A percentile compares a stretch with the other conserved stretches of the same genome.
These are phyloP conservation scores for Polytrichum formosum DNA, from an alignment of 225 moss, liverwort and hornwort genomes.

Conservation along the genomic window DNA sequence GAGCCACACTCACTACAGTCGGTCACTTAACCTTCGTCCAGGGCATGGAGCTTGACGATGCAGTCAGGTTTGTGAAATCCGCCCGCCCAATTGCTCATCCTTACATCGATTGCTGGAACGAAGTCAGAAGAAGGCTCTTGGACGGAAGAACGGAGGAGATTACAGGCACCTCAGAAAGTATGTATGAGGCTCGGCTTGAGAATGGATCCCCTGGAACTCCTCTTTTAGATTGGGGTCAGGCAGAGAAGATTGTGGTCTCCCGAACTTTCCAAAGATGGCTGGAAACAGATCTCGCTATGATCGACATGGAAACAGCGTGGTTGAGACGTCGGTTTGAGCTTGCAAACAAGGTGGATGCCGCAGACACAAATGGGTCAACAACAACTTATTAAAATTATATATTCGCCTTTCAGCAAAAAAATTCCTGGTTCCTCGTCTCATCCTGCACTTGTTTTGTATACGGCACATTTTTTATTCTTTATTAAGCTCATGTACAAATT, in stretches of 20 bases:
- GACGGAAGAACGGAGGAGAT: slow-evolving; percentile 46
- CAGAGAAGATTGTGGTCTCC: slow-evolving; percentile 49
- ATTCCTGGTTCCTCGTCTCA: too few relatives aligned
- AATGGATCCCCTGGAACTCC: slow-evolving; percentile 21
- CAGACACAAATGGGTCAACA: too few relatives aligned
- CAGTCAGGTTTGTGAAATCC: slow-evolving; percentile 39
- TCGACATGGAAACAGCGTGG: slow-evolving; percentile 56
- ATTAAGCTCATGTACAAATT: too few relatives aligned
- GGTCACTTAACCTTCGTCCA: slow-evolving; percentile 53
- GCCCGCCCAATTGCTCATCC: slow-evolving; percentile 55
- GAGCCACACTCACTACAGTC: slow-evolving; percentile 48
- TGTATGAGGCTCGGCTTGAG: slow-evolving; percentile 15
- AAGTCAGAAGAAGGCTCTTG: slow-evolving; percentile 44
- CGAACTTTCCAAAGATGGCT: slow-evolving; percentile 54
- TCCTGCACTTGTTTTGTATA: too few relatives aligned
- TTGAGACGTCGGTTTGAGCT: slow-evolving; percentile 36
- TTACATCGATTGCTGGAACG: slow-evolving; percentile 57
- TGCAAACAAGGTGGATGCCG: slow-evolving; percentile 14
- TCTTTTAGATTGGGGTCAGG: slow-evolving; percentile 31
- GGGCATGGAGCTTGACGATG: slow-evolving; percentile 37
- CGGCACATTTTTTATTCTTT: too few relatives aligned
- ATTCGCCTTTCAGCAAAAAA: too few relatives aligned
- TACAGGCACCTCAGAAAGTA: slow-evolving; percentile 25
- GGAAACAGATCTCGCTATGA: slow-evolving; percentile 47
- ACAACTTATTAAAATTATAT: too few relatives aligned